Conservation (phyloP, 1,284 basidiomycete species). For the Pseudozyma sp. region DNA sequence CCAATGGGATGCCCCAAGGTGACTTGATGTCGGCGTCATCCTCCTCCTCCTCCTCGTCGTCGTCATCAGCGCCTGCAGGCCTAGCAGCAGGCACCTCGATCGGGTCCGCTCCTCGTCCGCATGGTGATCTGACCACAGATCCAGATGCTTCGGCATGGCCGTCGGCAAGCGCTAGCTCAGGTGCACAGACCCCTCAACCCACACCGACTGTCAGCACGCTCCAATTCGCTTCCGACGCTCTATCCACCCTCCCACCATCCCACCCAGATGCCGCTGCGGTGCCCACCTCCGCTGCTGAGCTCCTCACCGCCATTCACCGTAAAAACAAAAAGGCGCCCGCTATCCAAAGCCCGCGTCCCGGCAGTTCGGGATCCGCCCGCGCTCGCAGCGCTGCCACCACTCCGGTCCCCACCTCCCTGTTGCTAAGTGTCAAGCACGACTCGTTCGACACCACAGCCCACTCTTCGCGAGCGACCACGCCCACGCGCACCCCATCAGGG, state of each 20-base stretch:
- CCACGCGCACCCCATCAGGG: conserved; percentile 26
- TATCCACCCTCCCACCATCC: conserved; percentile 22
- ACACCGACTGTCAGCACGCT: conserved; percentile 33
- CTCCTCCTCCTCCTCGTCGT: background rate
- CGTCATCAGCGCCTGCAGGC: background rate
- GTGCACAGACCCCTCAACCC: conserved; percentile 19
- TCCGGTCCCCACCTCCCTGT: conserved; percentile 26
- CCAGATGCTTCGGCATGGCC: conserved; percentile 9
- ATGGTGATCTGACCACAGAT: conserved; percentile 1
- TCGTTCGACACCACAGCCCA: conserved; percentile 30
- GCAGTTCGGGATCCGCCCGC: conserved; percentile 10
- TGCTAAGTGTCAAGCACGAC: conserved; percentile 16
- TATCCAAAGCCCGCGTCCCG: conserved; percentile 36
- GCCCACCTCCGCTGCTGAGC: conserved; percentile 24
- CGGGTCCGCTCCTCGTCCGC: conserved; percentile 7
- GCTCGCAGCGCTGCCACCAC: conserved; percentile 41
- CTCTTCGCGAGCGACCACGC: conserved; percentile 36
- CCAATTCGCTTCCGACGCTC: conserved; percentile 34
- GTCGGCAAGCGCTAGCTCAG: conserved; percentile 19
- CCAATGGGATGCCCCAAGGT: too few species aligned
- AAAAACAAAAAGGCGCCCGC: conserved; percentile 37
- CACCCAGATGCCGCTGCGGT: conserved; percentile 1
- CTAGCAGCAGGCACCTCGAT: background rate
- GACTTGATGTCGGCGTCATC: too few species aligned
- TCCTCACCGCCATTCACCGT: conserved; percentile 25